Conservation (phyloP, 345 rosid species). For the Melaleuca quinquenervia region DNA sequence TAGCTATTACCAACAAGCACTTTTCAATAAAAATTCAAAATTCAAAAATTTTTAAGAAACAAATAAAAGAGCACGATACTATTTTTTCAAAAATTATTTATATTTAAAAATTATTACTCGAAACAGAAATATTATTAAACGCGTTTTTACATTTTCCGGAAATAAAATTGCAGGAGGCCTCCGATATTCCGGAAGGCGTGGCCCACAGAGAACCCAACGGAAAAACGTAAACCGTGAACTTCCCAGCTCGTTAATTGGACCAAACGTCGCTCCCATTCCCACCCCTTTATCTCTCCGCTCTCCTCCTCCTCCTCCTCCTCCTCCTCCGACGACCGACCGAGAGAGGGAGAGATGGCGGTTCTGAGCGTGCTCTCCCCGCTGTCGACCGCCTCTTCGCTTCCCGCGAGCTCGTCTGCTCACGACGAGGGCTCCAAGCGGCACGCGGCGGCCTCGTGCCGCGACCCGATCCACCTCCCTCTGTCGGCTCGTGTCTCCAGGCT, state of each 20-base stretch:
- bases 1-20: no score
- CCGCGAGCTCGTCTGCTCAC: not conserved
- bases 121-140: no score
- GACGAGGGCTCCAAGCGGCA: not conserved
- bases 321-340: not conserved
- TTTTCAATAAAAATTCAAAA: no score
- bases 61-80: no score
- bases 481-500: not conserved
- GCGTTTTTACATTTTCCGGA: no score
- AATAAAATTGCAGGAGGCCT: not conserved
- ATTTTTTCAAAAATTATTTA: no score
- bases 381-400: not conserved
- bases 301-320: not conserved
- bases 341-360: conserved; percentile 23
- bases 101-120: no score
- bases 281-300: not conserved
- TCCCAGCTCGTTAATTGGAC: not conserved
- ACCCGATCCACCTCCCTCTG: not conserved
- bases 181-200: not conserved
- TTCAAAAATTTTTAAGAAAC: no score
- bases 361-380: conserved; percentile 16
- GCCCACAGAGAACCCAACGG: not conserved
- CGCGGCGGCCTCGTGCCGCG: not conserved
- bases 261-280: not conserved
- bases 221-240: not conserved